Base-by-base conservation (phyloP, 2,329 filamentous ascomycete genomes). In the Fusarium pininemorale region DNA sequence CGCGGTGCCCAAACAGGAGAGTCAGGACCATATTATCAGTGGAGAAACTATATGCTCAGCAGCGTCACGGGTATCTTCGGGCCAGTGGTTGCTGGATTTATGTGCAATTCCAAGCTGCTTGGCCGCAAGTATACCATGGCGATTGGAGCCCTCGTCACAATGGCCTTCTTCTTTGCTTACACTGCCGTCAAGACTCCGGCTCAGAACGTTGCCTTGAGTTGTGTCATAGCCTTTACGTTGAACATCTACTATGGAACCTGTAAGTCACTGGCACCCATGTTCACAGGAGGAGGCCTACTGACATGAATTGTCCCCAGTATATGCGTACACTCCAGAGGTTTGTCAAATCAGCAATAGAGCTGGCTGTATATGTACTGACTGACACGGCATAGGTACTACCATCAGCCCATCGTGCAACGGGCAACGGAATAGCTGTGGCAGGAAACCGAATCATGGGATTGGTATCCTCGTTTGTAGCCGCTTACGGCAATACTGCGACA, bases 281-380 rank as follows among this genome's bases (percentile, higher is more conserved):
- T 3, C 1, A 15, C 6, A 3, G 24, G 8, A 7, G 3, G 13
- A 15, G 0, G 3, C 5, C 13, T 18, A 1, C 30, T 47, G 8
- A 37, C 28, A 26, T 4, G 3, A 22, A 6, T 7, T 0, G 1
- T 35, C 18, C 10, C 4, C 10, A 58, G 55, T 58, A 18, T 58
- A 58, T 28, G 55, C 55, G 5, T 58, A 58, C 9, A 58, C 55
- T 11, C 55, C 55, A 18, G 55, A 58, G 55, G 41, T 58, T 28
- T 22, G 55, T 32, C 0, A 15, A 12, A 5, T 7, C 14, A 18
- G 7, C 2, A 24, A 5, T 6, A 13, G 6, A 2, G 9, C 16
- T 42, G 1, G 7, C 6, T 22, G 4, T 22, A 7, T 5, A 0
- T 24, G 1, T 4, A 28, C 5, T 0, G 3, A 14, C 41, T 58